phyloP scores from a whole-genome alignment of 345 rosid species.

The Dimocarpus longan region DNA sequence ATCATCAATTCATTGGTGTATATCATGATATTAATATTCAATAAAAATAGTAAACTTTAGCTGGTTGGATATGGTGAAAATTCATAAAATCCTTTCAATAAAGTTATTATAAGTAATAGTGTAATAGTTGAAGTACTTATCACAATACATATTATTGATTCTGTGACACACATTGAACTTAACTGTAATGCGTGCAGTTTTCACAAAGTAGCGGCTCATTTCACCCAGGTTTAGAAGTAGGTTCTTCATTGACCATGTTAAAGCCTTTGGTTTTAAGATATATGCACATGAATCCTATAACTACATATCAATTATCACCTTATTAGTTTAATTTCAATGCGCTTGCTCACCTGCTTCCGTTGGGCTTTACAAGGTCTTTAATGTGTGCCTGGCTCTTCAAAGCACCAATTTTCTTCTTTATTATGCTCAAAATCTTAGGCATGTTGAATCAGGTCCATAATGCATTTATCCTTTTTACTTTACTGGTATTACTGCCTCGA shows the following conservation, averaged over 20 bases:
- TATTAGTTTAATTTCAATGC: not conserved
- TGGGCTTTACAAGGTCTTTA: not conserved
- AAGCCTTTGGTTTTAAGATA: not conserved
- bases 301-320: not conserved
- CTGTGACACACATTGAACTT: not conserved
- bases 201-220: not conserved
- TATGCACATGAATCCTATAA: not conserved
- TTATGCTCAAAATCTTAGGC: not conserved
- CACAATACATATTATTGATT: no score
- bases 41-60: no score
- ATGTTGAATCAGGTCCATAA: constrained; percentile 29
- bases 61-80: no score
- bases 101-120: not conserved
- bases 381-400: constrained; percentile 25
- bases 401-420: no score
- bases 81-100: no score
- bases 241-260: not conserved
- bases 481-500: constrained; percentile 79
- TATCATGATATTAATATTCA: no score
- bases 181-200: not conserved
- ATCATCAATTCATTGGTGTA: no score
- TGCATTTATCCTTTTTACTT: constrained; percentile 26
- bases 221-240: no score
- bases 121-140: not conserved
- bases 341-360: not conserved